Evolutionary conservation across 1,284 basidiomycete genomes (phyloP).

Genomic region (Cutaneotrichosporon mucoides): DNA sequence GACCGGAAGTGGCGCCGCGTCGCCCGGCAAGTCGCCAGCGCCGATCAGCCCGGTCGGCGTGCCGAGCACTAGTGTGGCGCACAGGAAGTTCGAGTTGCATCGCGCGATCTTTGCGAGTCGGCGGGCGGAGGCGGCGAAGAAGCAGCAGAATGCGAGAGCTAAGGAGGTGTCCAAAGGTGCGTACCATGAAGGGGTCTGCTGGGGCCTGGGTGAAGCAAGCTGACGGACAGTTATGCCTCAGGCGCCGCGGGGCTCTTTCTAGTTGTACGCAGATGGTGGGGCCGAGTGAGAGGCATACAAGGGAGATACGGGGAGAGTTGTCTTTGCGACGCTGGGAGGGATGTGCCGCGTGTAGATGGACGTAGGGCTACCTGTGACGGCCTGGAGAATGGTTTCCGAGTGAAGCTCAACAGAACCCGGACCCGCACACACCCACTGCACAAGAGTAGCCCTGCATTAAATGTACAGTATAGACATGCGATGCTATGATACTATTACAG

Average conservation of each 20-base stretch:
- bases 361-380: too few relatives aligned
- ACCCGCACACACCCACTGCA: not conserved
- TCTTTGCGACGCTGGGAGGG: not conserved
- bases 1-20: not conserved
- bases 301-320: too few relatives aligned
- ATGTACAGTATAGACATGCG: slow-evolving; percentile 2
- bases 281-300: too few relatives aligned
- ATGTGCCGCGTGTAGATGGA: too few relatives aligned
- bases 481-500: slow-evolving; percentile 1
- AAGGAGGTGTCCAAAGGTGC: slow-evolving; percentile 45
- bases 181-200: slow-evolving; percentile 1
- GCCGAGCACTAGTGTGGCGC: slow-evolving; percentile 18
- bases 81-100: slow-evolving; percentile 46
- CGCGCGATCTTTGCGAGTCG: slow-evolving; percentile 45
- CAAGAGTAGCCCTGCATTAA: not conserved
- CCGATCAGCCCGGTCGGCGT: slow-evolving; percentile 13
- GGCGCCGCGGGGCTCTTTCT: slow-evolving; percentile 25
- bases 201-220: too few relatives aligned
- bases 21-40: slow-evolving; percentile 1
- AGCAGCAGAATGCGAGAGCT: slow-evolving; percentile 41
- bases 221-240: slow-evolving; percentile 20
- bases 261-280: not conserved
- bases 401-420: too few relatives aligned
- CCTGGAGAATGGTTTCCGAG: too few relatives aligned
- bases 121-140: slow-evolving; percentile 32